Evolutionary conservation across 73 alveolate species (phyloP).

Genomic region (Paramecium octaurelia): DNA sequence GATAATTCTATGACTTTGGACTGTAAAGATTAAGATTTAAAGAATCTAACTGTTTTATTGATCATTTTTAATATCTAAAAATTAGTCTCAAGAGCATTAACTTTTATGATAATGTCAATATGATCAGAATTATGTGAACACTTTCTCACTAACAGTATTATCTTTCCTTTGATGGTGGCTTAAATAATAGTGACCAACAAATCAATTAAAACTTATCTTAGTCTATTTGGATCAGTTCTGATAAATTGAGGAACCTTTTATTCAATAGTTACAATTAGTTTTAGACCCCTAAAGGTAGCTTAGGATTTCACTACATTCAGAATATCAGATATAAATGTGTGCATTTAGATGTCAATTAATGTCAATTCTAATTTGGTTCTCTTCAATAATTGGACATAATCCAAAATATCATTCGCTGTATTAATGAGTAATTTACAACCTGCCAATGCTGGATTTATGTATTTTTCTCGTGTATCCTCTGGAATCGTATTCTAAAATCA

Average conservation of each 20-base stretch:
- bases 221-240: conserved; percentile 13
- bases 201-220: not conserved
- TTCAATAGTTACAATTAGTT: not conserved
- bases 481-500: not conserved
- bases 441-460: not conserved
- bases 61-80: not conserved
- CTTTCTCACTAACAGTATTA: not conserved
- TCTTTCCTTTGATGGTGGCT: not conserved
- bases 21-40: not conserved
- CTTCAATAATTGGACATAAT: not conserved
- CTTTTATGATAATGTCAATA: not conserved
- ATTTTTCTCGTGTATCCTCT: not conserved
- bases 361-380: not conserved
- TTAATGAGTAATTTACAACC: not conserved
- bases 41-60: not conserved
- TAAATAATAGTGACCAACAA: not conserved
- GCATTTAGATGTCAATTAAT: not conserved
- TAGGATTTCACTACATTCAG: not conserved
- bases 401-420: not conserved
- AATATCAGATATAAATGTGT: not conserved
- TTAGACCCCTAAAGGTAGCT: not conserved
- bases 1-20: not conserved
- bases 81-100: not conserved
- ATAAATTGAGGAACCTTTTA: not conserved
- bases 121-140: not conserved